Percentiles rank a stretch among this genome's conserved stretches.
Conservation (phyloP, 495 filamentous ascomycete species). For the Hypoxylon cercidicola region DNA sequence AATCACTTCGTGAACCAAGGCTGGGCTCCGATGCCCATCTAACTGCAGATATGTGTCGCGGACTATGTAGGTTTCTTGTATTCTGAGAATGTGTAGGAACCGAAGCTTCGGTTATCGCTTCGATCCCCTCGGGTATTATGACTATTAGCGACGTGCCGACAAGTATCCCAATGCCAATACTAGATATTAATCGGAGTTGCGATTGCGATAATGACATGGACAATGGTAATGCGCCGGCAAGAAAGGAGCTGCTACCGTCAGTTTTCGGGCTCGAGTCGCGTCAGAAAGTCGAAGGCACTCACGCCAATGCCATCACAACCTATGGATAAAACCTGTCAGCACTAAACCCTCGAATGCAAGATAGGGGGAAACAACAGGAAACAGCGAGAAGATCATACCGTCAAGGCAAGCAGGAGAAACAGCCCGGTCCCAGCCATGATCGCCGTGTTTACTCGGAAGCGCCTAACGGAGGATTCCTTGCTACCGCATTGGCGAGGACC, state of each 20-base stretch:
- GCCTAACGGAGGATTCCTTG: conserved; percentile 26
- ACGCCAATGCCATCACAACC: conserved; percentile 95
- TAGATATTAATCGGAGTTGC: conserved; percentile 87
- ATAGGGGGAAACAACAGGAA: neutral
- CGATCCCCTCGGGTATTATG: conserved; percentile 96
- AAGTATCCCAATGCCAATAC: conserved; percentile 91
- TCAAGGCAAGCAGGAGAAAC: conserved; percentile 84
- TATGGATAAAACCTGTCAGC: conserved; percentile 43
- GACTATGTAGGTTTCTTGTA: conserved; percentile 36
- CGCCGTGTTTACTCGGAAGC: conserved; percentile 32
- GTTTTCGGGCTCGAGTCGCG: conserved; percentile 23
- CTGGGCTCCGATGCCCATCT: conserved; percentile 35
- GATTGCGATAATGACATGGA: conserved; percentile 90
- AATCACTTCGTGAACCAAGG: conserved; percentile 2
- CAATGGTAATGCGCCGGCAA: conserved; percentile 91
- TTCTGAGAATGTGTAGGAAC: conserved; percentile 54
- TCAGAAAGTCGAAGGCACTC: conserved; percentile 50
- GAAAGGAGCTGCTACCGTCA: conserved; percentile 78
- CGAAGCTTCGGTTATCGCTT: conserved; percentile 81
- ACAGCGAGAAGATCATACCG: conserved; percentile 49
- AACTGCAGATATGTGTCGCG: conserved; percentile 30
- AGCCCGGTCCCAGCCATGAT: conserved; percentile 66
- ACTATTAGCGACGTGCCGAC: conserved; percentile 96
- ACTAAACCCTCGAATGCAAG: neutral
- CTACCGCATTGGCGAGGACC: conserved; percentile 43